Evolutionary conservation across 2,329 filamentous ascomycete genomes (phyloP), one percentile per base, ranked within the genome.

Genomic region (Claviceps cyperi): DNA sequence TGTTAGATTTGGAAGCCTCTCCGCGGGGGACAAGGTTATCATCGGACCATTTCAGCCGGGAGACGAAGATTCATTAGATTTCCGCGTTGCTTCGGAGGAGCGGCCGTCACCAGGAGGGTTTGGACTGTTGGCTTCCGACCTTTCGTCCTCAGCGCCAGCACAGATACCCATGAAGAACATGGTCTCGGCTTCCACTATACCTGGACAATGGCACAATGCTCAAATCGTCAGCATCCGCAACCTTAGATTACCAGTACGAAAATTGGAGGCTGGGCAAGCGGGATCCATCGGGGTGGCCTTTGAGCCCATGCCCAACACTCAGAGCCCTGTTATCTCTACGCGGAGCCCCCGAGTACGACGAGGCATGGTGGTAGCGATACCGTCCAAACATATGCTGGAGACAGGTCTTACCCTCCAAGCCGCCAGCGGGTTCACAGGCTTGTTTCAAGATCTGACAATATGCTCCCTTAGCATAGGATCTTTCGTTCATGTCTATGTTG

Each of bases 201-300:
- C 73, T 55, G 78, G 74, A 15, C 83, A 87, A 64, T 97, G 91
- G 91, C 81, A 86, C 54, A 74, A 75, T 22, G 88, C 91, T 5
- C 81, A 77, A 43, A 80, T 97, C 49, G 82, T 86, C 43, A 97
- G 90, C 58, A 82, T 96, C 43, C 83, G 91, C 21, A 94, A 95
- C 57, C 72, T 98, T 8, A 80, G 91, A 5, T 72, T 96, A 3
- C 87, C 91, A 0, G 89, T 96, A 0, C 79, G 80, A 45, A 79
- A 76, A 0, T 74, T 97, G 7, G 75, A 82, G 47, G 75, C 82
- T 15, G 88, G 87, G 9, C 91, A 98, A 66, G 89, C 91, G 5
- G 92, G 91, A 1, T 96, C 90, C 0, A 77, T 98, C 49, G 91
- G 90, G 0, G 71, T 97, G 47, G 75, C 84, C 2, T 74, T 84